Base-by-base conservation (phyloP, 345 rosid genomes). In the Syzygium aqueum region DNA sequence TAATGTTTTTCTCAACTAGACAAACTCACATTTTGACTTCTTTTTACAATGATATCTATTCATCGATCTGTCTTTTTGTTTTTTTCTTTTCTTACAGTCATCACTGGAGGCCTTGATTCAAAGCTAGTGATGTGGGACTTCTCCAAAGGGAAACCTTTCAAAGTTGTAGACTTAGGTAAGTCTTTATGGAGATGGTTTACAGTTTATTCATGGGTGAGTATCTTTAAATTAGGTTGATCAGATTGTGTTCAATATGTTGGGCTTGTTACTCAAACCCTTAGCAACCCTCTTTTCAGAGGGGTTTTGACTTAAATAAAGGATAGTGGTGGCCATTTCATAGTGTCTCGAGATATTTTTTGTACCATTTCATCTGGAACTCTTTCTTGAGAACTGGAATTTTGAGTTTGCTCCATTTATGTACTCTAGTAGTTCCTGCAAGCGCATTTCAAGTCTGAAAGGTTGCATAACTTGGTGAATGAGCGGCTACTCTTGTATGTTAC, bases 61-160 rank as follows among this genome's bases (percentile, higher is more conserved):
- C 53, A n/a, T 77, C 33, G 33, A 46, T 53, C 40, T 33, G 84
- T 43, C 73, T 54, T 85, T 37, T 25, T 56, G 1, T 1, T 67
- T 33, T 82, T 43, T 37, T 16, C 51, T 82, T 51, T 77, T 86
- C 33, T 19, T 78, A 51, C 95, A 96, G 98, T 93, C 87, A 88
- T 97, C 84, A 93, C 97, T 80, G 98, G 97, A 87, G 99, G 99
- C 86, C 95, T 97, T 85, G 98, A 97, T 92, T 94, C 97, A 14
- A 97, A 95, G 91, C 95, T 97, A 86, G 85, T 96, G 88, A 91
- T 93, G 90, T 97, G 99, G 99, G 98, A 97, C 94, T 96, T 97
- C 89, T 95, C 97, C 77, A 95, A 93, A 89, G 98, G 98, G 49
- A 94, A 96, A 25, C 90, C 95, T 4, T 88, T 89, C 89, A 96